Conservation (phyloP, 2,329 filamentous ascomycete genomes). For the Calonectria crousiana region DNA sequence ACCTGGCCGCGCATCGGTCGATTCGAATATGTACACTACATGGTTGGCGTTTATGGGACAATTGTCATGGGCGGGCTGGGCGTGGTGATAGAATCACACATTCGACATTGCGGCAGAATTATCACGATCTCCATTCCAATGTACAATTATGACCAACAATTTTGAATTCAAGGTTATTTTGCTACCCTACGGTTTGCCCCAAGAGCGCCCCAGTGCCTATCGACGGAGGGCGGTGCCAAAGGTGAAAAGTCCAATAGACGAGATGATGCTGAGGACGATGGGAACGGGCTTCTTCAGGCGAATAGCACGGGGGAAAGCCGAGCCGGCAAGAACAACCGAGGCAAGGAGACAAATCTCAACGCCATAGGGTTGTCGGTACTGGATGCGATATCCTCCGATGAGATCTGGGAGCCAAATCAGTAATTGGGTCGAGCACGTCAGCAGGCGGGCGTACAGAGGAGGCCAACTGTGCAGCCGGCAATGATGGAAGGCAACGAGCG, state of each 20-base stretch:
- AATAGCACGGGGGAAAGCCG: slow-evolving; percentile 88
- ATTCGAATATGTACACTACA: slow-evolving; percentile 29
- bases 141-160: slow-evolving; percentile 20
- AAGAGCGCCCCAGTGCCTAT: slow-evolving; percentile 39
- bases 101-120: slow-evolving; percentile 27
- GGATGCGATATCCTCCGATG: slow-evolving; percentile 84
- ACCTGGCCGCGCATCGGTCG: background rate
- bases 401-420: slow-evolving; percentile 64
- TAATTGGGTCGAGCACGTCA: background rate
- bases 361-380: slow-evolving; percentile 81
- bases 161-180: slow-evolving; percentile 14
- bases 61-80: slow-evolving; percentile 5
- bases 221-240: slow-evolving; percentile 79
- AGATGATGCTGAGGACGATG: slow-evolving; percentile 80
- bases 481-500: slow-evolving; percentile 88
- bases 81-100: slow-evolving; percentile 23
- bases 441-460: slow-evolving; percentile 62
- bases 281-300: slow-evolving; percentile 88
- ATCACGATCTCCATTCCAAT: slow-evolving; percentile 25
- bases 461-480: slow-evolving; percentile 86
- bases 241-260: slow-evolving; percentile 80
- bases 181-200: background rate
- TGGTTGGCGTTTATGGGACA: slow-evolving; percentile 31
- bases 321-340: slow-evolving; percentile 85
- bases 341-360: slow-evolving; percentile 91